Conservation (phyloP, 108 stramenopile species). For the Nannochloropsis oceanica region DNA sequence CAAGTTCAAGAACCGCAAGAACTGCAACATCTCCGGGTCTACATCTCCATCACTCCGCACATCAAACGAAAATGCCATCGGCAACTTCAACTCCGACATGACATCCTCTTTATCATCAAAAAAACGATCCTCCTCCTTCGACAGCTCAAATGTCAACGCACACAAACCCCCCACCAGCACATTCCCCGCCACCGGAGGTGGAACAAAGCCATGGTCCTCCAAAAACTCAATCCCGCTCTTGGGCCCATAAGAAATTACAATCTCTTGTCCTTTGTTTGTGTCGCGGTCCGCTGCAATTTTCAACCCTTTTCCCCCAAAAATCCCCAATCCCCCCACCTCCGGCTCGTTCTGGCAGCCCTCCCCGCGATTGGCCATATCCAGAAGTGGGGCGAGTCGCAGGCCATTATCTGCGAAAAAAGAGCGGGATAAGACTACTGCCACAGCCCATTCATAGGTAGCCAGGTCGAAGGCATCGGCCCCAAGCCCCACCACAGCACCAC, state of each 20-base stretch:
- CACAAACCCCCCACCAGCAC: background rate
- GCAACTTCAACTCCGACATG: background rate
- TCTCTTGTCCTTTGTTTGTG: background rate
- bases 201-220: constrained; percentile 67
- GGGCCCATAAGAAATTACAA: constrained; percentile 43
- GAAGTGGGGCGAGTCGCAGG: background rate
- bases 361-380: background rate
- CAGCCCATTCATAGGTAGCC: background rate
- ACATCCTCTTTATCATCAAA: background rate
- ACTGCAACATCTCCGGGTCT: constrained; percentile 68
- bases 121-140: background rate
- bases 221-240: constrained; percentile 65
- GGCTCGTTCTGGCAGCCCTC: background rate
- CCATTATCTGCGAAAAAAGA: background rate
- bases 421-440: background rate
- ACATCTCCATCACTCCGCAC: constrained; percentile 29
- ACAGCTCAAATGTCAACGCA: background rate
- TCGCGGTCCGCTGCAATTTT: background rate
- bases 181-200: constrained; percentile 34
- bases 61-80: background rate
- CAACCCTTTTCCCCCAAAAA: background rate
- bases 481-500: background rate
- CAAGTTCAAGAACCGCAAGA: constrained; percentile 51
- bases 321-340: background rate
- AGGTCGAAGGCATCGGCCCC: background rate